Percentiles rank a stretch among this genome's conserved stretches.
Conservation (phyloP, 257 asterid species). For the Datura wrightii region DNA sequence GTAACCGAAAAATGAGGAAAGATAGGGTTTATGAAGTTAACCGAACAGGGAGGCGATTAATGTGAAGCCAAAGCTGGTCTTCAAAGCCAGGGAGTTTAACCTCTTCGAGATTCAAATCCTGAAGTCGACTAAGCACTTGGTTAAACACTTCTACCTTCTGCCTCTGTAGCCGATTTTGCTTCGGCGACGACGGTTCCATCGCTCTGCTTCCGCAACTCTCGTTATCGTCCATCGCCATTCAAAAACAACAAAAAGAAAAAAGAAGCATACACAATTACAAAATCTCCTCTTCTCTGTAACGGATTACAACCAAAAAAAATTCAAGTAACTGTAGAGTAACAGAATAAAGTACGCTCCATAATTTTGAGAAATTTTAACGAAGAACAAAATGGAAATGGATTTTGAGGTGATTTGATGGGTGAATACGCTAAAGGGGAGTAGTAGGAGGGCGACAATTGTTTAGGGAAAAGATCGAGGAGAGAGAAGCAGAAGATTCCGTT, state of each 20-base stretch:
- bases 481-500: conserved; percentile 31
- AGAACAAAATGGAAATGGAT: conserved; percentile 1
- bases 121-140: conserved; percentile 53
- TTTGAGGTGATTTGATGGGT: conserved; percentile 27
- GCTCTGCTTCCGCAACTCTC: conserved; percentile 66
- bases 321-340: not conserved
- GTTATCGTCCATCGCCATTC: conserved; percentile 46
- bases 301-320: not conserved
- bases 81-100: conserved; percentile 55
- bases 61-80: conserved; percentile 64
- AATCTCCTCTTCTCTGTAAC: not conserved
- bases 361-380: not conserved
- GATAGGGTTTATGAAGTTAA: conserved; percentile 41
- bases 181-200: conserved; percentile 47
- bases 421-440: not conserved
- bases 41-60: conserved; percentile 59
- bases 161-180: conserved; percentile 47
- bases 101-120: conserved; percentile 51
- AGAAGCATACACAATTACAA: not conserved
- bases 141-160: conserved; percentile 48
- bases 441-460: not conserved
- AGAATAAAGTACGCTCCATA: not conserved
- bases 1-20: not conserved
- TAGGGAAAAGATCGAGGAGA: conserved; percentile 15
- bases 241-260: not conserved